Base-by-base conservation (phyloP, 164 flowering plant species). In the Saururus chinensis region DNA sequence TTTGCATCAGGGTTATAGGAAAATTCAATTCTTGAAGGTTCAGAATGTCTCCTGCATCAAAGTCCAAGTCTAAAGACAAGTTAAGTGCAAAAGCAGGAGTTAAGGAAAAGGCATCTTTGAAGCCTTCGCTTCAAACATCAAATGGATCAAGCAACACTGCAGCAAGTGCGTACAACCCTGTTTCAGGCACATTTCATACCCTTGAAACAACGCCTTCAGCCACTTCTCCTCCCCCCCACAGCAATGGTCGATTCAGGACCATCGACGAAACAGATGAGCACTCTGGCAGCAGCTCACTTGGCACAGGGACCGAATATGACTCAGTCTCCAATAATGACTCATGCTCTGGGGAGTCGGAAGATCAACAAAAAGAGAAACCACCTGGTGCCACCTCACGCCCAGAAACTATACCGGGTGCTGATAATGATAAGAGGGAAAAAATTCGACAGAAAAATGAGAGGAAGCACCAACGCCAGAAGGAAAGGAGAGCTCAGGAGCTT, bases 321-420 rank as follows among this genome's bases (percentile, higher is more conserved):
- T 73, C 95, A 35, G 73, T 80, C 40, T 93, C 99, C 30, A 93
- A 85, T 61, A 86, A 84, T 69, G 98, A 76, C 58, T 90, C 89
- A 73, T 84, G 98, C 71, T 90, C 99, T 56, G 97, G 86, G 60
- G 98, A 90, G 70, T 87, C 96, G 19, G 99, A 90, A 76, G 99
- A 90, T 62, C 92, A 75, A 22, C 92, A 75, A 24, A 90, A 88
- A 77, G 97, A 90, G 40, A 93, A 88, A 66, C 14, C 71, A 9
- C 56, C 78, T 22, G 72, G 60, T 62, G 61, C 70, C 9, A 35
- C 80, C 41, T 23, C 40, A 1, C 77, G 80, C 57, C 84, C 60
- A 61, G 95, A 87, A 45, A 64, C 76, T 13, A 66, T 84, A 59
- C 89, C 89, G 24, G 95, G 89, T 49, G 76, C 83, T 68, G 97